Evolutionary conservation across 495 filamentous ascomycete species (phyloP).

Genomic region (Penicillium desertorum): DNA sequence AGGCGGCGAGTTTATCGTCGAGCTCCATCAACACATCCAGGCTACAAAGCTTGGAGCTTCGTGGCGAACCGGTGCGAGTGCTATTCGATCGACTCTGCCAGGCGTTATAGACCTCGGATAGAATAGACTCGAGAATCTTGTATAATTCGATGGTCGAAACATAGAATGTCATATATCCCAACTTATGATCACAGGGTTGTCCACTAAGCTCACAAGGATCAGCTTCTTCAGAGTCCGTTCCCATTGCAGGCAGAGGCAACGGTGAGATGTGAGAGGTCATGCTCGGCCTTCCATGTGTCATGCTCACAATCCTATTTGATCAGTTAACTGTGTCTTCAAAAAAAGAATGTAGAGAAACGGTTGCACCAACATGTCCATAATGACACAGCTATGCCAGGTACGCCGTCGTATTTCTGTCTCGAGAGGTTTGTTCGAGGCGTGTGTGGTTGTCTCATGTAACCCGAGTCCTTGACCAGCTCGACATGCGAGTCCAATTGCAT

Average conservation of each 20-base stretch:
- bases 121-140: conserved; percentile 43
- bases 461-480: conserved; percentile 49
- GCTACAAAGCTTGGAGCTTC: conserved; percentile 24
- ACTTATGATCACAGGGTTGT: conserved; percentile 25
- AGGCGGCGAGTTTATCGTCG: conserved; percentile 39
- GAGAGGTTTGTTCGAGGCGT: conserved; percentile 26
- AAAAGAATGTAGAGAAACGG: background rate
- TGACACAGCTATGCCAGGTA: conserved; percentile 51
- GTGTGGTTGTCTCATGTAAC: conserved; percentile 39
- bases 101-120: conserved; percentile 45
- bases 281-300: conserved; percentile 49
- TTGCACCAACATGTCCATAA: conserved; percentile 46
- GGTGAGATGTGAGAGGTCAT: conserved; percentile 41
- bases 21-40: conserved; percentile 43
- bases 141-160: conserved; percentile 44
- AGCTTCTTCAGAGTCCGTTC: conserved; percentile 9
- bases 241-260: conserved; percentile 34
- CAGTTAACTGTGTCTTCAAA: background rate
- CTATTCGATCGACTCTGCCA: conserved; percentile 29
- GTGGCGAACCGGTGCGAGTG: conserved; percentile 12
- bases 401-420: conserved; percentile 46
- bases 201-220: conserved; percentile 27
- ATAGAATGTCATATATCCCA: conserved; percentile 39
- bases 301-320: conserved; percentile 43
- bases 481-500: conserved; percentile 47